Evolutionary conservation across 1,284 basidiomycete species (phyloP), one percentile per base, ranked within the genome.

Genomic region (Tilletia setariae): DNA sequence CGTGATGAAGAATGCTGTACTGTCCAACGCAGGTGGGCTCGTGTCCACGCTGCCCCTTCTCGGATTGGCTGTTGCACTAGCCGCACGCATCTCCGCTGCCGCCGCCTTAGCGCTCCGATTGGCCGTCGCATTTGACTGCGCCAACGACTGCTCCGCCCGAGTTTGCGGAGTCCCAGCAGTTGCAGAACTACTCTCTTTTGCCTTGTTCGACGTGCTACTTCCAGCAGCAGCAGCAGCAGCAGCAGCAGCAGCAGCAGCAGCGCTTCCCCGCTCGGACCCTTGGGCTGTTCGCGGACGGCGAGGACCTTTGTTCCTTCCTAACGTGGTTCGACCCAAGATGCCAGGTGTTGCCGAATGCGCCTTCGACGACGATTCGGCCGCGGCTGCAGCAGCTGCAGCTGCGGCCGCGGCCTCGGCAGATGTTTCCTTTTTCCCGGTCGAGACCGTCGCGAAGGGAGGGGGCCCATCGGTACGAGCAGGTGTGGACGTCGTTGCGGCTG

Each of bases 1-100:
- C 2, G 73, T 79, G 71, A 81, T 76, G 66, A 79, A 76, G 51
- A 79, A 81, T 0, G 78, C 78, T 1, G 79, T 81, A 23, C 74
- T 76, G 47, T 79, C 77, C 44, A 79, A 70, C 51, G 74, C 65
- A 8, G 75, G 76, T 2, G 73, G 75, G 25, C 53, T 59, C 53
- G 23, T 16, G 32, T 65, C 64, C 16, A 16, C 64, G 21, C 64
- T 65, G 13, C 21, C 64, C 40, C 42, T 65, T 21, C 64, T 42
- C 21, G 42, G 21, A 23, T 40, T 46, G 13, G 47, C 64, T 32
- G 43, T 19, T 49, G 19, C 23, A 32, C 51, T 23, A 13, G 16
- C 40, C n/a, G 64, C 47, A 28, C 19, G 42, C 9, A 32, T 32
- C 46, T 13, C 62, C 46, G 40, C 62, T 21, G 23, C 62, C 23